These are phyloP conservation scores for Amaranthus cruentus DNA, from an alignment of 148 eudicot species.

Conservation along the genomic window DNA sequence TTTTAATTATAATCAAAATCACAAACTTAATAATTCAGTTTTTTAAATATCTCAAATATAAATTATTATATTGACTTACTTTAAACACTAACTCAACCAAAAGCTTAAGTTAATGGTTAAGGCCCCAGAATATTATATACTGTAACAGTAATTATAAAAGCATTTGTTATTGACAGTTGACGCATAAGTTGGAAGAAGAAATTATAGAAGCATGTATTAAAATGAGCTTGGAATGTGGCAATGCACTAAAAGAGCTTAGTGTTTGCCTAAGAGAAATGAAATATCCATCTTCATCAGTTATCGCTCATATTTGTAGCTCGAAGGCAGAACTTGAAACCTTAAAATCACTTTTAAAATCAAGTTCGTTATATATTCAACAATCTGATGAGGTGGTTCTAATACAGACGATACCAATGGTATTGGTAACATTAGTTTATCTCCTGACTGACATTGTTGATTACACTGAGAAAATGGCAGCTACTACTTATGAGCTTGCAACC, in stretches of 20 bases:
- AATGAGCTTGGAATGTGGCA: conserved; percentile 44
- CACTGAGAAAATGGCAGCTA: conserved; percentile 31
- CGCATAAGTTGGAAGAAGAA: conserved; percentile 22
- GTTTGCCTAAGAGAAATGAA: conserved; percentile 36
- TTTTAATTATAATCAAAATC: too few relatives aligned
- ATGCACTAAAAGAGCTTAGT: conserved; percentile 46
- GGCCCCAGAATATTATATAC: too few relatives aligned
- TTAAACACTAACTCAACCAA: too few relatives aligned
- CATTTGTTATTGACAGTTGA: conserved; percentile 16
- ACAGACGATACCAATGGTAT: conserved; percentile 1
- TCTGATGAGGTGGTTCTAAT: conserved; percentile 6
- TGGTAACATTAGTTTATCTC: conserved; percentile 37
- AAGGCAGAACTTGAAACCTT: conserved; percentile 33
- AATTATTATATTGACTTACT: too few relatives aligned
- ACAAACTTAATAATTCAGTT: too few relatives aligned
- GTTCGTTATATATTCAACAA: neutral
- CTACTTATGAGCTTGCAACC: conserved; percentile 36
- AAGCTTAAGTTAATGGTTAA: too few relatives aligned
- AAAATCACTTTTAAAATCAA: conserved; percentile 32
- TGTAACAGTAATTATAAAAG: too few relatives aligned
- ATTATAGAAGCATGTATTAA: conserved; percentile 29
- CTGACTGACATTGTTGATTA: conserved; percentile 37
- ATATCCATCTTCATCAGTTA: conserved; percentile 28
- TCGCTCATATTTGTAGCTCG: conserved; percentile 33
- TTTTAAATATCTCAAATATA: too few relatives aligned